phyloP scores from a whole-genome alignment of 1,284 basidiomycete species.

The Malassezia cuniculi region DNA sequence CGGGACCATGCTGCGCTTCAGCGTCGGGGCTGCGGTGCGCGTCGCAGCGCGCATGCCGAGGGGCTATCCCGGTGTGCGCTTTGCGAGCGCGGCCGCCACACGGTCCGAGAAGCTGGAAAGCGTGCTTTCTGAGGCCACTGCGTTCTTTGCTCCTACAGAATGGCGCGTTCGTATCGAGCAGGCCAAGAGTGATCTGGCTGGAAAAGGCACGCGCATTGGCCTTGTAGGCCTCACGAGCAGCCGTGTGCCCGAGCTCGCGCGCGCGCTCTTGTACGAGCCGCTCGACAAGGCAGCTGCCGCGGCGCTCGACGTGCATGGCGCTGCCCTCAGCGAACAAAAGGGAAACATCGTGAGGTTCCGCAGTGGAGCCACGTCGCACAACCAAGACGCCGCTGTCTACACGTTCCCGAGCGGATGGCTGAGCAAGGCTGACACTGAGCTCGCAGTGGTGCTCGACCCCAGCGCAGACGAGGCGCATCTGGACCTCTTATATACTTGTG shows the following conservation, averaged over 20 bases:
- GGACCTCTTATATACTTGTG: slow-evolving; percentile 20
- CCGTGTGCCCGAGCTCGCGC: neutral
- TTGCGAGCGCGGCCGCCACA: too few species aligned
- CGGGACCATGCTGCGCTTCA: slow-evolving; percentile 4
- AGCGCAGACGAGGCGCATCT: slow-evolving; percentile 4
- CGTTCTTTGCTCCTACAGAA: too few species aligned
- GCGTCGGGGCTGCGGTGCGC: neutral
- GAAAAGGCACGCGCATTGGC: too few species aligned
- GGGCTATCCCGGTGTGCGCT: neutral
- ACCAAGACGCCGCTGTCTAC: slow-evolving; percentile 4
- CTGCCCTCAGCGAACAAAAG: neutral
- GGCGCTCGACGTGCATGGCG: slow-evolving; percentile 6
- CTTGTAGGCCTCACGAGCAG: slow-evolving; percentile 3
- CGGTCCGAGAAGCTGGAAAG: too few species aligned
- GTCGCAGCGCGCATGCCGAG: neutral
- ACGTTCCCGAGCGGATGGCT: slow-evolving; percentile 23
- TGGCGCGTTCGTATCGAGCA: too few species aligned
- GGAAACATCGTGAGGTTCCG: slow-evolving; percentile 1
- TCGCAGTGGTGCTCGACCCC: slow-evolving; percentile 18
- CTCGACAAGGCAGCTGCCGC: slow-evolving; percentile 12
- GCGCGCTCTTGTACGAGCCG: slow-evolving; percentile 21
- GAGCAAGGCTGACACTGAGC: slow-evolving; percentile 14
- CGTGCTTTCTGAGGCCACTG: too few species aligned
- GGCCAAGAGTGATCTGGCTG: too few species aligned
- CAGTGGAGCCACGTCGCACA: slow-evolving; percentile 11